Conservation (phyloP, 2,329 filamentous ascomycete species). For the Ophiostoma angusticollis region DNA sequence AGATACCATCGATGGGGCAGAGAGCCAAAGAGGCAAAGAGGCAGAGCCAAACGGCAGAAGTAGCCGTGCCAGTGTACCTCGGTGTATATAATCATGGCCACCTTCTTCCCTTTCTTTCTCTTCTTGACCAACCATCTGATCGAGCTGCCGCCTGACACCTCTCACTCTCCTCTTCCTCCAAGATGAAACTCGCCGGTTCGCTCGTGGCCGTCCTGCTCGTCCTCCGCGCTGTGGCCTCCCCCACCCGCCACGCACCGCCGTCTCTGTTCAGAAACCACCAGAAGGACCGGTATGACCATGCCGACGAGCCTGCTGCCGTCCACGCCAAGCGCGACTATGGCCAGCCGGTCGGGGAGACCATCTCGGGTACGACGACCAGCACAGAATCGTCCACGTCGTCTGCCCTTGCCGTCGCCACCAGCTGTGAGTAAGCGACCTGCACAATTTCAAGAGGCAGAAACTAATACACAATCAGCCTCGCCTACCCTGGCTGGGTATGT, state of each 20-base stretch:
- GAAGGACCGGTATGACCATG: background rate
- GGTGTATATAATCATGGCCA: background rate
- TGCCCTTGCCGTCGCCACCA: too few relatives aligned
- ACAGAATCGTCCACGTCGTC: slow-evolving; percentile 1
- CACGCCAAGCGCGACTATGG: background rate
- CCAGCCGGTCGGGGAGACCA: background rate
- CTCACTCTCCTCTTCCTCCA: background rate
- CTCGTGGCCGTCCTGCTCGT: background rate
- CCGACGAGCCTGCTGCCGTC: background rate
- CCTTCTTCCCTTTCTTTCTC: background rate
- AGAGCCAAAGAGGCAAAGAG: too few relatives aligned
- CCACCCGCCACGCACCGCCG: background rate
- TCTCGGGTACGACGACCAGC: slow-evolving; percentile 5
- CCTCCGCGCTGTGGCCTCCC: background rate
- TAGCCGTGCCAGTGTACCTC: too few relatives aligned
- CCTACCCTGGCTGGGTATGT: too few relatives aligned
- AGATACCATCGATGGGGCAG: too few relatives aligned
- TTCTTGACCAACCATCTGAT: too few relatives aligned
- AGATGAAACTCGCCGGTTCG: slow-evolving; percentile 2
- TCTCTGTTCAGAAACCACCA: background rate
- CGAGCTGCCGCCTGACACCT: too few relatives aligned
- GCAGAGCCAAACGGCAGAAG: too few relatives aligned
- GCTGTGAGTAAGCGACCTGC: too few relatives aligned
- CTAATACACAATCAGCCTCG: too few relatives aligned
- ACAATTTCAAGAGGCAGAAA: too few relatives aligned